Evolutionary conservation across 164 flowering plant species (phyloP).

Genomic region (Annona cherimola): DNA sequence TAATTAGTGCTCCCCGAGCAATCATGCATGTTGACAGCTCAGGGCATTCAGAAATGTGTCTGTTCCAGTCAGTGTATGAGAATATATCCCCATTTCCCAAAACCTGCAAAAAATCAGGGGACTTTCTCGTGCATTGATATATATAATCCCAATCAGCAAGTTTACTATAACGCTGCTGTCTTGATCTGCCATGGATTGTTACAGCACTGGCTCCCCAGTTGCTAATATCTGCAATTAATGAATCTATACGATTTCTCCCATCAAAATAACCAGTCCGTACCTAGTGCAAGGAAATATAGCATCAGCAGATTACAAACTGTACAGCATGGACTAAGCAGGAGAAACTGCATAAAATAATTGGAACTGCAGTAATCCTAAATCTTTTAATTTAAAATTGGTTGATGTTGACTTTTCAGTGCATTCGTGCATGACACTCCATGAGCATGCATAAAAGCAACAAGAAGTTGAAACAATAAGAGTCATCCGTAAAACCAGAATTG

Average conservation of each 20-base stretch:
- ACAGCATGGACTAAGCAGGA: background rate
- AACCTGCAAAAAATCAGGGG: constrained; percentile 62
- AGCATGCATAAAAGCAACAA: too few species aligned
- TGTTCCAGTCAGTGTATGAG: constrained; percentile 85
- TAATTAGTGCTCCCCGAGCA: constrained; percentile 86
- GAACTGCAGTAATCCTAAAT: background rate
- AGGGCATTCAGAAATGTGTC: constrained; percentile 62
- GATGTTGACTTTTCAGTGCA: too few species aligned
- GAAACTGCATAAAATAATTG: background rate
- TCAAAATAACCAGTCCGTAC: constrained; percentile 91
- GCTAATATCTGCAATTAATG: constrained; percentile 69
- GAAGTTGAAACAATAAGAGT: too few species aligned
- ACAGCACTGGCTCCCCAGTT: constrained; percentile 89
- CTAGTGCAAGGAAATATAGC: constrained; percentile 25
- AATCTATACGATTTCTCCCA: constrained; percentile 85
- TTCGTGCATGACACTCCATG: too few species aligned
- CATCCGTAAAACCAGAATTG: background rate
- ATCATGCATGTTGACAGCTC: constrained; percentile 82
- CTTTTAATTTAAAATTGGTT: background rate
- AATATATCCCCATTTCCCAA: constrained; percentile 90
- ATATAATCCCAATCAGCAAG: constrained; percentile 96
- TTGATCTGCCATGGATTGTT: constrained; percentile 90
- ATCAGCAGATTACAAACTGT: background rate
- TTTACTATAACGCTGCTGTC: constrained; percentile 96
- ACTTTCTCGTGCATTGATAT: constrained; percentile 64